Conservation (phyloP, 1,284 basidiomycete species). For the Ganoderma lucidum region DNA sequence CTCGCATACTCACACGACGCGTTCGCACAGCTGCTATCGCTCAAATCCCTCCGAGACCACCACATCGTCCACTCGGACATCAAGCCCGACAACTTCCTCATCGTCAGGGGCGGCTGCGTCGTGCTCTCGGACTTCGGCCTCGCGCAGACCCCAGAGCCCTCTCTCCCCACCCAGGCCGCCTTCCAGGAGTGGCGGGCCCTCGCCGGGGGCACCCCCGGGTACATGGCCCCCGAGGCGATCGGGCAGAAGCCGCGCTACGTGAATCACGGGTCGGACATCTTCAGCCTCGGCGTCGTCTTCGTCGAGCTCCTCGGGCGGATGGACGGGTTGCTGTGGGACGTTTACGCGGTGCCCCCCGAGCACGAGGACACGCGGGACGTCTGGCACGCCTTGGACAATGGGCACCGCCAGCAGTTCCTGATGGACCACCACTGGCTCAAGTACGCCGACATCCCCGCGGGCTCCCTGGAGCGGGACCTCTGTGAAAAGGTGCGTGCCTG, state of each 20-base stretch:
- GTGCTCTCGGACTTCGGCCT: constrained; percentile 76
- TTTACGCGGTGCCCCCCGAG: neutral
- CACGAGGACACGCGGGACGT: neutral
- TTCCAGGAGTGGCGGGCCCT: constrained; percentile 1
- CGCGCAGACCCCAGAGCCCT: constrained; percentile 38
- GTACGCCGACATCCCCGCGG: neutral
- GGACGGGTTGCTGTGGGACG: neutral
- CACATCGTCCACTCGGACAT: constrained; percentile 74
- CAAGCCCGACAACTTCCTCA: constrained; percentile 71
- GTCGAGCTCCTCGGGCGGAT: constrained; percentile 18
- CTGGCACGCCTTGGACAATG: no score
- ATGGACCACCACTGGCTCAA: neutral
- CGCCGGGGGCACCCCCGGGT: constrained; percentile 21
- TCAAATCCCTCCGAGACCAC: constrained; percentile 51
- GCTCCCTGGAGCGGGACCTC: neutral
- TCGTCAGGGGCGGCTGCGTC: constrained; percentile 54
- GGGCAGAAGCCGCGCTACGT: neutral
- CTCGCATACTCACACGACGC: no score
- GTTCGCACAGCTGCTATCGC: constrained; percentile 5
- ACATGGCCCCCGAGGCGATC: constrained; percentile 18
- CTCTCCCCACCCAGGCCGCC: neutral
- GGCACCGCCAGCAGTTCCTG: constrained; percentile 2
- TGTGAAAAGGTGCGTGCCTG: constrained; percentile 1
- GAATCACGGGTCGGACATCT: constrained; percentile 19
- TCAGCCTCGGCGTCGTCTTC: constrained; percentile 23